Evolutionary conservation across 495 filamentous ascomycete species (phyloP).

Genomic region (Xylaria acuta): DNA sequence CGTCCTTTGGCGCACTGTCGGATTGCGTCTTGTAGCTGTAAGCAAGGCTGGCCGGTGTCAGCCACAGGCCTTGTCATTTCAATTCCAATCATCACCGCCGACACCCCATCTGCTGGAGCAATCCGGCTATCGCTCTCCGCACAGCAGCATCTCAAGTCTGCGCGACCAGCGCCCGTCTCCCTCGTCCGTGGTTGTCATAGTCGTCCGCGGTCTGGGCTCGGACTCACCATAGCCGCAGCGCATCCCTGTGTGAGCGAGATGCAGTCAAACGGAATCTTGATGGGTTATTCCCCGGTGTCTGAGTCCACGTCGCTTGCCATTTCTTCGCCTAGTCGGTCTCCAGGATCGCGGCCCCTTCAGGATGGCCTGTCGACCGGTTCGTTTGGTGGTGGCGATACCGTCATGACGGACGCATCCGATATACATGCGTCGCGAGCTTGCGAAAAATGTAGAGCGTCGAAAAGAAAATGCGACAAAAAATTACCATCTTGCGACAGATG

Average conservation of each 20-base stretch:
- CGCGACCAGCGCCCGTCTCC: background rate
- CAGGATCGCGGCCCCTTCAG: constrained; percentile 30
- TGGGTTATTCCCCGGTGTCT: constrained; percentile 36
- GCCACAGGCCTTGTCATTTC: background rate
- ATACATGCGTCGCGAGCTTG: constrained; percentile 40
- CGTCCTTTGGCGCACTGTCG: constrained; percentile 9
- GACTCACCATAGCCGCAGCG: background rate
- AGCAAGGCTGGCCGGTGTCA: constrained; percentile 22
- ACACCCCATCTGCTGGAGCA: background rate
- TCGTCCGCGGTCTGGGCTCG: background rate
- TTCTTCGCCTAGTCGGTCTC: constrained; percentile 35
- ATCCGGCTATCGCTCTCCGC: constrained; percentile 6
- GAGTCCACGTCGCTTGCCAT: constrained; percentile 34
- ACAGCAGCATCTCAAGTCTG: background rate
- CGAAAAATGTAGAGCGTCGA: constrained; percentile 43
- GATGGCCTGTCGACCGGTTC: constrained; percentile 28
- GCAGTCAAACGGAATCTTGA: constrained; percentile 38
- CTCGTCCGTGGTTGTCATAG: background rate
- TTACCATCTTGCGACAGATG: constrained; percentile 42
- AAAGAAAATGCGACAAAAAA: constrained; percentile 46
- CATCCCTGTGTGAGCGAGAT: constrained; percentile 28
- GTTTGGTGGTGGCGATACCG: constrained; percentile 3
- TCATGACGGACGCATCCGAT: constrained; percentile 29
- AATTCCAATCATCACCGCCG: constrained; percentile 13
- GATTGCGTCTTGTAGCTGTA: constrained; percentile 19